Evolutionary conservation across 495 filamentous ascomycete species (phyloP).

Genomic region (Elaphomyces granulatus): DNA sequence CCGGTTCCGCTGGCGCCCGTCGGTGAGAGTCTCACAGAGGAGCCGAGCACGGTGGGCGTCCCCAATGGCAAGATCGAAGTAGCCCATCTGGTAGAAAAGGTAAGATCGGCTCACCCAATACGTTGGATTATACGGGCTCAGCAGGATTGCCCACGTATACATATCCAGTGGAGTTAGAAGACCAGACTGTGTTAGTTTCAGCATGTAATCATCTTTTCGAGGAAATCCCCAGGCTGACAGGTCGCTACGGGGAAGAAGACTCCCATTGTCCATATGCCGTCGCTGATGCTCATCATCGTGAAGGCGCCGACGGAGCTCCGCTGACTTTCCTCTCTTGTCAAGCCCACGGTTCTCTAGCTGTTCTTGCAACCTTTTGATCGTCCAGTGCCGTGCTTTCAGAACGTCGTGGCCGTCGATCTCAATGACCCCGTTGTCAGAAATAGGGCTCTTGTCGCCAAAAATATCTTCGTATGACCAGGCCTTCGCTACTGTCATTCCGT

Average conservation of each 20-base stretch:
- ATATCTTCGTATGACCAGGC: neutral
- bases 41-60: constrained; percentile 74
- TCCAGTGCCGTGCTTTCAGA: constrained; percentile 1
- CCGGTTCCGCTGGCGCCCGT: constrained; percentile 7
- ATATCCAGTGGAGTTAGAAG: constrained; percentile 16
- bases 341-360: constrained; percentile 4
- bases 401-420: constrained; percentile 1
- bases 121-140: constrained; percentile 53
- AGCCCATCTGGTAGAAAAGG: constrained; percentile 52
- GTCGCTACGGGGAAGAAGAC: constrained; percentile 7
- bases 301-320: constrained; percentile 3
- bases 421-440: neutral
- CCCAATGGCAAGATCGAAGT: constrained; percentile 69
- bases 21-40: constrained; percentile 28
- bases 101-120: constrained; percentile 57
- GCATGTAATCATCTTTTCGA: constrained; percentile 5
- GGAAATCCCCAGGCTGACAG: constrained; percentile 15
- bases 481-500: neutral
- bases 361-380: neutral
- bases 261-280: neutral
- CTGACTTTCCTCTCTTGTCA: neutral
- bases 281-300: constrained; percentile 1
- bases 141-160: constrained; percentile 22
- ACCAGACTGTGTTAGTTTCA: constrained; percentile 6
- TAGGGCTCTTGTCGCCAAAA: neutral